Base-by-base conservation (phyloP, 2,329 filamentous ascomycete species). In the Fusarium equiseti region DNA sequence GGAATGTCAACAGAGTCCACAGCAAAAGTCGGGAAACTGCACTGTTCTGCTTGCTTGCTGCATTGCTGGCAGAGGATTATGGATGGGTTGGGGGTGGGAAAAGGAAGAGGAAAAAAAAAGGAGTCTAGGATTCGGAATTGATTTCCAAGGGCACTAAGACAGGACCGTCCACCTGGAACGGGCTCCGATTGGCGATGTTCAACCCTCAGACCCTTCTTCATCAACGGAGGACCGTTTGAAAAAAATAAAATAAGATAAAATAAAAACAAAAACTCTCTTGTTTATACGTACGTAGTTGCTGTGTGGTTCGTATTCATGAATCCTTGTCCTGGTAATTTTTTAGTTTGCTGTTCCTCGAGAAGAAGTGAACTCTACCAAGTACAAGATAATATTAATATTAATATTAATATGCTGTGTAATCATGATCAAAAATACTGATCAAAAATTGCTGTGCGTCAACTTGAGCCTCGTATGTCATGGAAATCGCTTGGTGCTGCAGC, bases 111-210 rank as follows among this genome's bases (percentile, higher is more conserved):
- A 59, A 59, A 70, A 67, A 53, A 65, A 56, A 48, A 64, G 63
- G 45, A 63, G 32, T 29, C 51, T 58, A 53, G 61, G 26, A 66
- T 54, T 44, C 60, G 35, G 49, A 24, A 52, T 27, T 55, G 54
- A 54, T 63, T 70, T 62, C 49, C 61, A 58, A 56, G 57, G 59
- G 54, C 59, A 60, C 72, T 70, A 66, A 67, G 68, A 71, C 63
- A 66, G 68, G 70, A 75, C 72, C 72, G 68, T 62, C 59, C 72
- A 63, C 68, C 24, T 74, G 72, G 72, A 74, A 74, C 70, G 57
- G 42, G 63, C 72, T 75, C 72, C 72, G 72, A 74, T 74, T 74
- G 72, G 72, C 43, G 22, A 59, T 45, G 9, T 42, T 24, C 42
- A 54, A 29, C 63, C 32, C 67, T 72, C 69, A 64, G 58, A 68